phyloP scores from a whole-genome alignment of 108 stramenopile species.

The Ochromonas danica region DNA sequence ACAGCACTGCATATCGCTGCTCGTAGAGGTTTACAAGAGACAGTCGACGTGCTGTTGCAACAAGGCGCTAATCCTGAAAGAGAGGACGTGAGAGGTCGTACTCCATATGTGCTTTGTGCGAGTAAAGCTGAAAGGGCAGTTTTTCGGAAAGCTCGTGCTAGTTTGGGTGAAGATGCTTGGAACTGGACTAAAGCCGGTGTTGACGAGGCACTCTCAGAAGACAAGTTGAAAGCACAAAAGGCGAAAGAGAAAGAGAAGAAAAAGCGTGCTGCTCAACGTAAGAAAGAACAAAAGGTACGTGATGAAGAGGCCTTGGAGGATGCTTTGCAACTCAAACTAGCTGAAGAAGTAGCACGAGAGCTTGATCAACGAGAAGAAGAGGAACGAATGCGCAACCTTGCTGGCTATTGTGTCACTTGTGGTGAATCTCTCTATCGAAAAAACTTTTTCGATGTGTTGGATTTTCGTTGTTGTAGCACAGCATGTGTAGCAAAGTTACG shows the following conservation, averaged over 20 bases:
- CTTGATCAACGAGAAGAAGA: slow-evolving; percentile 34
- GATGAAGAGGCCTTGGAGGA: slow-evolving; percentile 38
- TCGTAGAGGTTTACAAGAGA: slow-evolving; percentile 34
- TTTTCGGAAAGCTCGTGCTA: slow-evolving; percentile 44
- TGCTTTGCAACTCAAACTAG: slow-evolving; percentile 36
- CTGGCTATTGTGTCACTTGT: slow-evolving; percentile 8
- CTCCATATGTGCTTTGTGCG: slow-evolving; percentile 42
- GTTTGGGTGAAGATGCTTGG: slow-evolving; percentile 36
- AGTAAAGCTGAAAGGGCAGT: slow-evolving; percentile 47
- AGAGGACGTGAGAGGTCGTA: slow-evolving; percentile 44
- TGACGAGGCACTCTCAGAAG: slow-evolving; percentile 52
- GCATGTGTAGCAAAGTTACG: slow-evolving; percentile 46
- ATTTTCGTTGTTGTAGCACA: slow-evolving; percentile 46
- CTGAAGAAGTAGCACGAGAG: slow-evolving; percentile 46
- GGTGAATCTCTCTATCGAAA: slow-evolving; percentile 38
- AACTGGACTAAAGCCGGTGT: slow-evolving; percentile 49
- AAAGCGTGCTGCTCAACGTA: slow-evolving; percentile 44
- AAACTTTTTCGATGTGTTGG: slow-evolving; percentile 39
- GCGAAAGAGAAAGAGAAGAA: slow-evolving; percentile 55
- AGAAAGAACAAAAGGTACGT: slow-evolving; percentile 43
- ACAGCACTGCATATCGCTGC: slow-evolving; percentile 53
- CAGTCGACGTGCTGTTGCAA: slow-evolving; percentile 39
- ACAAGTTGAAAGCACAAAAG: slow-evolving; percentile 45
- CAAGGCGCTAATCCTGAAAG: slow-evolving; percentile 40
- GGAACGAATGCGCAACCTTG: background rate